Evolutionary conservation across 164 flowering plant genomes (phyloP).

Genomic region (Tinospora cordifolia): DNA sequence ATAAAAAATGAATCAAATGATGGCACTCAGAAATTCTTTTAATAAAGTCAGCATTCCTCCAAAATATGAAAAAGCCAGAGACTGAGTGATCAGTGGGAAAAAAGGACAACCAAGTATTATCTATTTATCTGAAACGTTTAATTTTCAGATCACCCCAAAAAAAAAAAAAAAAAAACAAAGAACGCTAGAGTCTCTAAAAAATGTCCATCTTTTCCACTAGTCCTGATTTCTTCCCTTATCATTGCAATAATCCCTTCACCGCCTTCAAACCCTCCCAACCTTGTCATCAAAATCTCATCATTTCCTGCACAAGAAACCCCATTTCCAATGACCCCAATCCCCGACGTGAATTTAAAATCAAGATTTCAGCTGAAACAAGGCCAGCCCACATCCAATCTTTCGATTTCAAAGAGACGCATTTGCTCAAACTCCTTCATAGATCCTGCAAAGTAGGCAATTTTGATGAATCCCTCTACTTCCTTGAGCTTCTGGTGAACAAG

Average conservation of each 20-base stretch:
- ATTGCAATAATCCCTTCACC: conserved; percentile 1
- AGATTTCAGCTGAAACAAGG: conserved; percentile 29
- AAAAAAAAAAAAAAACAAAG: too few species aligned
- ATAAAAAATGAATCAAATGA: too few species aligned
- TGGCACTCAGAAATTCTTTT: too few species aligned
- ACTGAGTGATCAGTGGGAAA: too few species aligned
- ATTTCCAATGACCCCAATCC: conserved; percentile 10
- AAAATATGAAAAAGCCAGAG: too few species aligned
- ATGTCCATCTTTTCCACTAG: conserved; percentile 22
- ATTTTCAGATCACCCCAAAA: not conserved
- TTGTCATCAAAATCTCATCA: conserved; percentile 16
- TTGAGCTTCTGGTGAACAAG: conserved; percentile 48
- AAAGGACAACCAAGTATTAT: too few species aligned
- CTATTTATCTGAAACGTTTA: too few species aligned
- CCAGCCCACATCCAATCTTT: conserved; percentile 28
- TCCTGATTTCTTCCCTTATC: conserved; percentile 27
- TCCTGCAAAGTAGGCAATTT: conserved; percentile 61
- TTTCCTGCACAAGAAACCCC: conserved; percentile 21
- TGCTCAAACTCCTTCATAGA: conserved; percentile 47
- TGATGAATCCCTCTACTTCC: conserved; percentile 54
- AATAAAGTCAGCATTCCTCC: too few species aligned
- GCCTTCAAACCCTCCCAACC: conserved; percentile 24
- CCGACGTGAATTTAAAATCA: conserved; percentile 18
- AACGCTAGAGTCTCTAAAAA: not conserved
- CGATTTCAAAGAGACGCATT: conserved; percentile 47